phyloP scores from a whole-genome alignment of 805 yeast species.

The Nadsonia fulvescens region DNA sequence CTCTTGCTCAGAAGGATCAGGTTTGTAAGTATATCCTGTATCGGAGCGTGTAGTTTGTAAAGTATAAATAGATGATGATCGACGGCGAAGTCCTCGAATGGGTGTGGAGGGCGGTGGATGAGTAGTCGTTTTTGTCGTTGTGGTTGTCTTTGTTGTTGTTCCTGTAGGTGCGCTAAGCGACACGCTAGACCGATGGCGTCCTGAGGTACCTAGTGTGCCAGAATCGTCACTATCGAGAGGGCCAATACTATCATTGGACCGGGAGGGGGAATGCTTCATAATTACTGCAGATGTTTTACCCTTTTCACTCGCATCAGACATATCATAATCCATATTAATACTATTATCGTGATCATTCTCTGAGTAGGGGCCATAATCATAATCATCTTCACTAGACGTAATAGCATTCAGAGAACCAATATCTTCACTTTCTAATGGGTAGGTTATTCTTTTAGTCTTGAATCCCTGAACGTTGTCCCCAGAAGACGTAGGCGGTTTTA shows the following conservation, averaged over 20 bases:
- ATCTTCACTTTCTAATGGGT: not conserved
- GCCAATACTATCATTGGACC: no score
- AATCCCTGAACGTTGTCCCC: no score
- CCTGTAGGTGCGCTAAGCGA: no score
- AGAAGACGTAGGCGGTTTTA: no score
- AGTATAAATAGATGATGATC: slow-evolving; percentile 1
- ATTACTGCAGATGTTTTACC: no score
- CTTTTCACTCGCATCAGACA: not conserved
- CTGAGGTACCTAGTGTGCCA: no score
- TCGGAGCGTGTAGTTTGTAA: slow-evolving; percentile 1
- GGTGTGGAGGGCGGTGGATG: not conserved
- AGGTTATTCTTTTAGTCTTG: not conserved
- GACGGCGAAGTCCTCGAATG: slow-evolving; percentile 1
- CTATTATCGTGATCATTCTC: slow-evolving; percentile 1
- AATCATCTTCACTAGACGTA: not conserved
- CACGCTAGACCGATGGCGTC: no score
- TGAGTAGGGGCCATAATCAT: not conserved
- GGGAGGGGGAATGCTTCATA: no score
- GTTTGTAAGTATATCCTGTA: not conserved
- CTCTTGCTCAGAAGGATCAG: not conserved
- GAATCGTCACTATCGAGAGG: no score
- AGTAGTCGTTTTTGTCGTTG: not conserved
- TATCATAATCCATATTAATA: not conserved
- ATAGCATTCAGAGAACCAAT: slow-evolving; percentile 1
- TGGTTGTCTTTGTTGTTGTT: no score